phyloP scores from a whole-genome alignment of 192 early-diverging fungal genomes.

The Allomyces macrogynus region DNA sequence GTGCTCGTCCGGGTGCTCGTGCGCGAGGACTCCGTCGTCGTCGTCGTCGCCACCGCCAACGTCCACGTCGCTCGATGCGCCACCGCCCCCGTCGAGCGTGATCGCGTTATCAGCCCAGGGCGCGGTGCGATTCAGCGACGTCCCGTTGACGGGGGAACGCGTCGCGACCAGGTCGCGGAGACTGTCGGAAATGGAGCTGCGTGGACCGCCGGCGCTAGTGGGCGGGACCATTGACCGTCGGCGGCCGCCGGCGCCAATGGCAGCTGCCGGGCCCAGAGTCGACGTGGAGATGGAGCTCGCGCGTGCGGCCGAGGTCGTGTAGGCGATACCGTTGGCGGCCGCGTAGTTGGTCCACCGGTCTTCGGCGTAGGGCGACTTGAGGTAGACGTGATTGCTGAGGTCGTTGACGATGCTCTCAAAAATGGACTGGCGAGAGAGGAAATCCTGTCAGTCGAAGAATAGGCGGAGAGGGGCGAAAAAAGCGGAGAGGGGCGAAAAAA shows the following conservation, averaged over 20 bases:
- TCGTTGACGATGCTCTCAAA: slow-evolving; percentile 31
- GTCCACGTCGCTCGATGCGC: neutral
- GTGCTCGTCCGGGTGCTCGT: slow-evolving; percentile 28
- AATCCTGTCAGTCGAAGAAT: neutral
- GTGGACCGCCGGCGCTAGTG: neutral
- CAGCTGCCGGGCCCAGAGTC: neutral
- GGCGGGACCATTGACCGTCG: too few relatives aligned
- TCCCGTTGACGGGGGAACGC: neutral
- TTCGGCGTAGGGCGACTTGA: slow-evolving; percentile 25
- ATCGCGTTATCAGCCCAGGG: neutral
- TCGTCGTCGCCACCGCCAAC: neutral
- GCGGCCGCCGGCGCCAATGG: neutral
- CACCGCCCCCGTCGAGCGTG: neutral
- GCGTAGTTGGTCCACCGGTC: slow-evolving; percentile 7
- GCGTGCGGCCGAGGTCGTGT: neutral
- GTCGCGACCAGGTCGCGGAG: too few relatives aligned
- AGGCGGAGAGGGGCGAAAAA: neutral
- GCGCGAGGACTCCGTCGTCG: slow-evolving; percentile 3
- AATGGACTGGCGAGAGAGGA: slow-evolving; percentile 8
- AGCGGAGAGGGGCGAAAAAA: too few relatives aligned
- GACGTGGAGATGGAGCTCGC: neutral
- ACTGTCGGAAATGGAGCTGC: neutral
- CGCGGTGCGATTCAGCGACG: neutral
- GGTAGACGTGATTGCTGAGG: slow-evolving; percentile 32
- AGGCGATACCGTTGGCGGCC: neutral